Conservation (phyloP, 2,329 filamentous ascomycete genomes). For the Clonostachys sp. region DNA sequence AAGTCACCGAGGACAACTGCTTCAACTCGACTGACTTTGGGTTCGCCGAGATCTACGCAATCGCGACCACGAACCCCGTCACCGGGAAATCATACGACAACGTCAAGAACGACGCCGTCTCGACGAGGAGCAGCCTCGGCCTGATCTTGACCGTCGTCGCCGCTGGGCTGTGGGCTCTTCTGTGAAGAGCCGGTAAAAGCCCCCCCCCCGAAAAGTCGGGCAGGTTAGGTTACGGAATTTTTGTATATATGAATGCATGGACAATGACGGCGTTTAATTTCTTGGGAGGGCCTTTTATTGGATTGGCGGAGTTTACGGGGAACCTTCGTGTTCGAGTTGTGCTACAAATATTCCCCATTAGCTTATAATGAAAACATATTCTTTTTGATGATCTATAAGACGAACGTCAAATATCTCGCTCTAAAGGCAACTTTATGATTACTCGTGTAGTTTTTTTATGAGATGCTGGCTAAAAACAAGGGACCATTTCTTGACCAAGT, state of each 20-base stretch:
- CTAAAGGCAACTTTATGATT: too few relatives aligned
- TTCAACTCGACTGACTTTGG: slow-evolving; percentile 78
- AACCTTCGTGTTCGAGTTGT: too few relatives aligned
- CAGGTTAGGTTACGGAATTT: slow-evolving; percentile 3
- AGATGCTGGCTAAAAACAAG: too few relatives aligned
- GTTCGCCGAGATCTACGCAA: slow-evolving; percentile 74
- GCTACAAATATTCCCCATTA: too few relatives aligned
- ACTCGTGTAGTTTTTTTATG: too few relatives aligned
- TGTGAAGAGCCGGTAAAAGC: slow-evolving; percentile 16
- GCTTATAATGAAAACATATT: too few relatives aligned
- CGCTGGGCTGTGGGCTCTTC: slow-evolving; percentile 29
- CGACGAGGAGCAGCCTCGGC: slow-evolving; percentile 14
- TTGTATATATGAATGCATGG: slow-evolving; percentile 7
- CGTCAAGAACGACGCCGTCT: background rate
- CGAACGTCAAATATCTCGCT: too few relatives aligned
- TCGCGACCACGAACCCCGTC: slow-evolving; percentile 32
- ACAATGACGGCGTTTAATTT: too few relatives aligned
- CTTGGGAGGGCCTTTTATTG: too few relatives aligned
- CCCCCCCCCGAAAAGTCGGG: background rate
- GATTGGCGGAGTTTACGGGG: too few relatives aligned
- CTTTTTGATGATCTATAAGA: too few relatives aligned
- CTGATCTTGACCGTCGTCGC: slow-evolving; percentile 33
- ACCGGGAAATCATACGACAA: slow-evolving; percentile 3
- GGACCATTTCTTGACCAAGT: too few relatives aligned
- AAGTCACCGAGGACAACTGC: slow-evolving; percentile 80